Base-by-base conservation (phyloP, 1,284 basidiomycete species). In the Trametes sp. region DNA sequence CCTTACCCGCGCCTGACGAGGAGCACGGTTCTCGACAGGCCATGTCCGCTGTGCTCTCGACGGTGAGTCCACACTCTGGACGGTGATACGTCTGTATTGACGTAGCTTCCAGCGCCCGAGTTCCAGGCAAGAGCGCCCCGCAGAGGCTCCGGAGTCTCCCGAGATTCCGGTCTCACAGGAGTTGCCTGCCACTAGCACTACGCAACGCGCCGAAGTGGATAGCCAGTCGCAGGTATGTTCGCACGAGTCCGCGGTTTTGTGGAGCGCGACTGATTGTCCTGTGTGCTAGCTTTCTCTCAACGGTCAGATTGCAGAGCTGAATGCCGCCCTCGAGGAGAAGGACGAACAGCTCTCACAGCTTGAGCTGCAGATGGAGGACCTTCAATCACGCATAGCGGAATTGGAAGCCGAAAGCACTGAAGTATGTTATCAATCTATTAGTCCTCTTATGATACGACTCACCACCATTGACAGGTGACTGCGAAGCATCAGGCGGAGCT, bases 191-290 rank as follows among this genome's bases (percentile, higher is more conserved):
- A 72, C 70, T 3, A 62, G 66, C 26, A 70, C 73, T 0, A 71
- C 69, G 5, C 72, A 72, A 24, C 69, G 62, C 24, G 72, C 71
- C 11, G 69, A 68, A 23, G 62, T 59, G 7, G 72, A 70, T 26
- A 69, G 71, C 48, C 70, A 73, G 42, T 70, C 69, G 1, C 66
- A 67, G 61, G 72, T 69, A 42, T 5, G 68, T 19, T 28, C 4
- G 36, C 16, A 28, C 10, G 26, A 11, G 26, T 33, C 45, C 51
- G 14, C n/a, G 16, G 16, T 31, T 5, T 6, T 28, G 4, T 3
- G 21, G 5, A 23, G 8, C 14, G 3, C 2, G 24, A 31, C 35
- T 26, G 2, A n/a, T 21, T 5, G 31, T 16, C n/a, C n/a, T 9
- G 16, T 14, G 23, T n/a, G 24, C 38, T 52, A 51, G 44, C 38